These are phyloP conservation scores for Botrytis porri DNA, from an alignment of 2,329 filamentous ascomycete species.

Conservation along the genomic window DNA sequence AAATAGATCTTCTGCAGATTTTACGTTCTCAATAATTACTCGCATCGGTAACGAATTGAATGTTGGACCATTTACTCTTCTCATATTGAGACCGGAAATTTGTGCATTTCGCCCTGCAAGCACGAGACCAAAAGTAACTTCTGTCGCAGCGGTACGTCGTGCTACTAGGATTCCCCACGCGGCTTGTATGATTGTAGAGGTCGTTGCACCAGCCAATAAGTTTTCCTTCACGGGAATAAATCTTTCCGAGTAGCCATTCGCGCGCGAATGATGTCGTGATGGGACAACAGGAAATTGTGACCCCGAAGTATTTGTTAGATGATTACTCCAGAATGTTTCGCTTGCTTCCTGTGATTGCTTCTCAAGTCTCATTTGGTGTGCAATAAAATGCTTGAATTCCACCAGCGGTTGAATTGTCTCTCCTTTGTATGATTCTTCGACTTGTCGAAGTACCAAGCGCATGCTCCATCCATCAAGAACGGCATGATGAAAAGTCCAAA, in stretches of 20 bases:
- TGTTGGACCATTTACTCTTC: constrained; percentile 41
- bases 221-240: constrained; percentile 9
- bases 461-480: constrained; percentile 54
- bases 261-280: not conserved
- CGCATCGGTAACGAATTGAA: constrained; percentile 44
- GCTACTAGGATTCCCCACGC: constrained; percentile 44
- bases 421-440: constrained; percentile 20
- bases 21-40: constrained; percentile 35
- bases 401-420: not conserved
- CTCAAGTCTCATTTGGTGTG: constrained; percentile 1
- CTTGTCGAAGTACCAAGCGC: constrained; percentile 35
- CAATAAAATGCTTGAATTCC: constrained; percentile 10
- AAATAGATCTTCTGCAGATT: not conserved
- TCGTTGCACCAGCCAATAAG: constrained; percentile 20
- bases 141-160: constrained; percentile 40
- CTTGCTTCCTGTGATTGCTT: not conserved
- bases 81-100: constrained; percentile 40
- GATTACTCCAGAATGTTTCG: constrained; percentile 47
- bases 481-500: constrained; percentile 54
- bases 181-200: constrained; percentile 27
- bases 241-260: not conserved
- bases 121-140: constrained; percentile 45
- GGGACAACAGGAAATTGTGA: constrained; percentile 46
- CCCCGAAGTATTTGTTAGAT: constrained; percentile 44
- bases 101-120: constrained; percentile 44